A percentile compares a stretch with the other conserved stretches of the same genome.
These are phyloP conservation scores for Sarcomyxa edulis DNA, from an alignment of 768 basidiomycete species.

Conservation along the genomic window DNA sequence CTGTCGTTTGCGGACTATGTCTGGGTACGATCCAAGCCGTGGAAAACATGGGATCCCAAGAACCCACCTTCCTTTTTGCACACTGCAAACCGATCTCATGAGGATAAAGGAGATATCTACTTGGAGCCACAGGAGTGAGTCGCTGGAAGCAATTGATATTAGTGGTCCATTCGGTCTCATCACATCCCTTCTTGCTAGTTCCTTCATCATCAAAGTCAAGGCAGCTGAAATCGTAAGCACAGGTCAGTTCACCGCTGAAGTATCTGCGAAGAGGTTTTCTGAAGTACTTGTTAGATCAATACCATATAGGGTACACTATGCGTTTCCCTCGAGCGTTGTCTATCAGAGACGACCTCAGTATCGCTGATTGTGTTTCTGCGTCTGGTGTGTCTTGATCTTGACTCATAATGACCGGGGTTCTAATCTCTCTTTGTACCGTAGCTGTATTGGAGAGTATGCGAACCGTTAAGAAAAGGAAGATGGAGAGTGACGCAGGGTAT, in stretches of 20 bases:
- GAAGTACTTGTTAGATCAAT: conserved; percentile 53
- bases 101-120: conserved; percentile 89
- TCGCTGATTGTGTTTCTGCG: conserved; percentile 70
- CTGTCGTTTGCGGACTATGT: conserved; percentile 82
- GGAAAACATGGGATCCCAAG: conserved; percentile 76
- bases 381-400: conserved; percentile 36
- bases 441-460: conserved; percentile 57
- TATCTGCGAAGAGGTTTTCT: conserved; percentile 4
- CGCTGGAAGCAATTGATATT: neutral
- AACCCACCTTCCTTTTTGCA: conserved; percentile 66
- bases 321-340: conserved; percentile 85
- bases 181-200: conserved; percentile 40
- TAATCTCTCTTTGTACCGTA: conserved; percentile 16
- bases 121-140: conserved; percentile 83
- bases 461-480: conserved; percentile 68
- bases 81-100: conserved; percentile 53
- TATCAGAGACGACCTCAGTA: conserved; percentile 74
- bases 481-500: conserved; percentile 56
- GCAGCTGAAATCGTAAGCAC: conserved; percentile 84
- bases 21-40: conserved; percentile 77
- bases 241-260: conserved; percentile 33
- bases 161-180: conserved; percentile 2
- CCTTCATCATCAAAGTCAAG: conserved; percentile 91
- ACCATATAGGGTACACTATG: conserved; percentile 84
- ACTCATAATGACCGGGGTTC: neutral